Evolutionary conservation across 129 eudicot genomes (phyloP), one percentile per base, ranked within the genome.

Genomic region (Glebionis coronaria): DNA sequence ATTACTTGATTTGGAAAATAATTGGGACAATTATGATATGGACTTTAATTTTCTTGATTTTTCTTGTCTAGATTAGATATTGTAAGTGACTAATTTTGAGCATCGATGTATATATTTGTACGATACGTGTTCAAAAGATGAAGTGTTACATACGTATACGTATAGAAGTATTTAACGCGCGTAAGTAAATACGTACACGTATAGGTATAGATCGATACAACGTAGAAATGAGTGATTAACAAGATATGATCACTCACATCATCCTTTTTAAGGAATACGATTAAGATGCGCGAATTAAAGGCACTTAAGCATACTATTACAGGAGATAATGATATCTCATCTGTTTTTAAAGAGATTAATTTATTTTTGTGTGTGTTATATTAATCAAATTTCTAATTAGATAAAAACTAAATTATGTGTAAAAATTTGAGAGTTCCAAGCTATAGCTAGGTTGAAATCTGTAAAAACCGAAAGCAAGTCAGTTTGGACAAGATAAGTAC

Each of bases 201-300:
- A 55, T 65, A 44, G 18, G 27, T 71, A 49, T n/a, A n/a, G n/a
- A n/a, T n/a, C n/a, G n/a, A n/a, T 61, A 45, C 21, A 61, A 51
- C 21, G 5, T 51, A 15, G 10, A 53, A 21, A 7, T 45, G 29
- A 71, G 64, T 12, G 19, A 38, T 52, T 58, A 16, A 70, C 67
- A 3, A 70, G 45, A 55, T 31, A 53, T 56, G n/a, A 53, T 47
- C 35, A 38, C 29, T 52, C 77, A 73, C 71, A 21, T 53, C 70
- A 40, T 73, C 55, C 77, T 31, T 72, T 73, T 63, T 63, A n/a
- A 40, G 47, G 77, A 51, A 62, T 54, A 56, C 44, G 77, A 63
- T 53, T 53, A 62, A 63, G 64, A 63, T 53, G 77, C 64, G 63
- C 31, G 44, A 73, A 54, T 73, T 63, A 25, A 73, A 70, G 59